These are phyloP conservation scores for Tulasnella sp. DNA, from an alignment of 768 basidiomycete species.

Conservation along the genomic window DNA sequence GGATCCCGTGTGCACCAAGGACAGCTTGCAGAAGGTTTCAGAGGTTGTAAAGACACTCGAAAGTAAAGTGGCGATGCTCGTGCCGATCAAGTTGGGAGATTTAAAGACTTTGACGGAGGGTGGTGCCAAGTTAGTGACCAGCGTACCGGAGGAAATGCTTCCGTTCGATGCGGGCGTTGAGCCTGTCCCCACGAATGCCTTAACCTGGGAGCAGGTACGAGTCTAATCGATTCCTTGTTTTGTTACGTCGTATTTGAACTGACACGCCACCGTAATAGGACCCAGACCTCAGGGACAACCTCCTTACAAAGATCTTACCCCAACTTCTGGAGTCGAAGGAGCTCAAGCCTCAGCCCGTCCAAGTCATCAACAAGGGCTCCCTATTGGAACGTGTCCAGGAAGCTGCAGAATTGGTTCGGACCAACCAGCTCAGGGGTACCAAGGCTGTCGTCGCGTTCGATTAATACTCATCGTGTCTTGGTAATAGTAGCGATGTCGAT, in stretches of 20 bases:
- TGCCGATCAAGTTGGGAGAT: slow-evolving; percentile 37
- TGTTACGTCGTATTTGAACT: not conserved
- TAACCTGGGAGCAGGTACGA: not conserved
- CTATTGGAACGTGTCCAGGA: not conserved
- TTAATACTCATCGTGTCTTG: not conserved
- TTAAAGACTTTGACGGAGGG: slow-evolving; percentile 25
- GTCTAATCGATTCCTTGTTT: not conserved
- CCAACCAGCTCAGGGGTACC: not conserved
- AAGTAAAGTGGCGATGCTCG: slow-evolving; percentile 39
- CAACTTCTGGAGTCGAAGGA: not conserved
- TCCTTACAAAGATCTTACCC: not conserved
- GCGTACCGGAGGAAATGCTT: not conserved
- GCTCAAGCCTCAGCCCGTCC: not conserved
- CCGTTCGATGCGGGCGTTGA: not conserved
- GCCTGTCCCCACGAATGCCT: not conserved
- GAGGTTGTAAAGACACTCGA: slow-evolving; percentile 30
- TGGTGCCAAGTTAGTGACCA: not conserved
- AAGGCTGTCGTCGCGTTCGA: slow-evolving; percentile 1
- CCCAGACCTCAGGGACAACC: not conserved
- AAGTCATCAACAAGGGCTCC: not conserved
- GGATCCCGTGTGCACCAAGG: slow-evolving; percentile 36
- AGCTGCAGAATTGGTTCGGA: not conserved
- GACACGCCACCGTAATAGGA: not conserved
- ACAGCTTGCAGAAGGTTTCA: slow-evolving; percentile 35
- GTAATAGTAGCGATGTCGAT: no score